phyloP scores from a whole-genome alignment of 257 asterid species.

The Ilex aquifolium region DNA sequence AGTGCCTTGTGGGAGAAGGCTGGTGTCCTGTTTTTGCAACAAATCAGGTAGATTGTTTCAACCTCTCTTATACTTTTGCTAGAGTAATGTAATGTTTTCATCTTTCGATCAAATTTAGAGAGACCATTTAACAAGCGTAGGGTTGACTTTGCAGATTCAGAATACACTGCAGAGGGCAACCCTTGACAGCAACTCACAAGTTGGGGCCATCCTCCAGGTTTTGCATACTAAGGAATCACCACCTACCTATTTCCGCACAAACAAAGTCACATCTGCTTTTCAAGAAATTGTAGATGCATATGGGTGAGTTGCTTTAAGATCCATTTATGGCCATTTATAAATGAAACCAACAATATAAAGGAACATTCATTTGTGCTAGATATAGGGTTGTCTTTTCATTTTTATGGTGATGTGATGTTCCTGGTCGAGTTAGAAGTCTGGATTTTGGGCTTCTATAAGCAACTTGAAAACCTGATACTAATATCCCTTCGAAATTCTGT shows the following conservation, averaged over 20 bases:
- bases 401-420: too few relatives aligned
- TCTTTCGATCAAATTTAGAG: neutral
- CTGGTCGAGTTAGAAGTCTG: too few relatives aligned
- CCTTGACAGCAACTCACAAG: conserved; percentile 41
- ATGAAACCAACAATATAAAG: neutral
- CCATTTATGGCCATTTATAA: neutral
- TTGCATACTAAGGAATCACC: conserved; percentile 52
- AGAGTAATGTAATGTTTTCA: neutral
- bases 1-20: conserved; percentile 71
- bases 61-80: neutral
- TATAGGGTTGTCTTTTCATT: too few relatives aligned
- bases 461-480: too few relatives aligned
- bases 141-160: conserved; percentile 36
- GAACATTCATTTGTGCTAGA: too few relatives aligned
- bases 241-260: conserved; percentile 58
- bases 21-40: conserved; percentile 65
- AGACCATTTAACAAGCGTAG: conserved; percentile 5
- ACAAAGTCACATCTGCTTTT: conserved; percentile 49
- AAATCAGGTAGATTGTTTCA: conserved; percentile 30
- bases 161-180: conserved; percentile 41
- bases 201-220: conserved; percentile 54
- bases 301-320: conserved; percentile 37
- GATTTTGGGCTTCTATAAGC: too few relatives aligned
- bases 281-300: conserved; percentile 68
- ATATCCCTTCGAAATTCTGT: too few relatives aligned